phyloP scores from a whole-genome alignment of 202 grass and related monocot genomes.

The Musa balbisiana region DNA sequence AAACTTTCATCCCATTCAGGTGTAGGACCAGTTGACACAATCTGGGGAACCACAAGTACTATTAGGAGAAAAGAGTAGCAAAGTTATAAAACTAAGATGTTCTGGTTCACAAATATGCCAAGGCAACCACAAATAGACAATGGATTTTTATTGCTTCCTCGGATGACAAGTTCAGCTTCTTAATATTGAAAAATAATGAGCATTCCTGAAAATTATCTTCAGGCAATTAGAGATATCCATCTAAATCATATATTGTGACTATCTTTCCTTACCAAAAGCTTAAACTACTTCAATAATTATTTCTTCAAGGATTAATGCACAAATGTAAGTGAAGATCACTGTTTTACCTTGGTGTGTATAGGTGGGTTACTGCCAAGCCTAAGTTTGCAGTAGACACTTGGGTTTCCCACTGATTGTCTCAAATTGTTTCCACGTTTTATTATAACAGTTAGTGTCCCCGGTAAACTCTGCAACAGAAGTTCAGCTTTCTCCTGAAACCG shows the following conservation, averaged over 20 bases:
- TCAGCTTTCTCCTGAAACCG: conserved; percentile 99
- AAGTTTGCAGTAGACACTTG: conserved; percentile 96
- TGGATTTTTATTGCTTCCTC: too few species aligned
- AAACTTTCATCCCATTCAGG: conserved; percentile 99
- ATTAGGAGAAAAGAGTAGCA: background rate
- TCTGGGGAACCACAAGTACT: conserved; percentile 30
- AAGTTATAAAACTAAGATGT: background rate
- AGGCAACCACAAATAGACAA: too few species aligned
- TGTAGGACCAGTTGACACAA: conserved; percentile 73
- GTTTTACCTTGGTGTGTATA: conserved; percentile 77
- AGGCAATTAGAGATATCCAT: too few species aligned
- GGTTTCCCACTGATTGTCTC: conserved; percentile 91
- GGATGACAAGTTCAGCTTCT: too few species aligned
- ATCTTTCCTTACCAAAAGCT: background rate
- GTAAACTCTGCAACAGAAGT: conserved; percentile 86
- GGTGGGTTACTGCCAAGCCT: conserved; percentile 91
- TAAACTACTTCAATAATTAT: background rate
- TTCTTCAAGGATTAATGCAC: background rate
- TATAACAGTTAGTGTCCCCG: conserved; percentile 88
- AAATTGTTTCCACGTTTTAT: conserved; percentile 96
- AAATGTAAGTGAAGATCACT: conserved; percentile 6
- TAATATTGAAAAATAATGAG: too few species aligned
- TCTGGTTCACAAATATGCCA: too few species aligned
- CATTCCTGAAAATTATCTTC: too few species aligned
- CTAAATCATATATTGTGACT: too few species aligned